Evolutionary conservation across 2,329 filamentous ascomycete genomes (phyloP).

Genomic region (Lasiodiplodia hormozganensis): DNA sequence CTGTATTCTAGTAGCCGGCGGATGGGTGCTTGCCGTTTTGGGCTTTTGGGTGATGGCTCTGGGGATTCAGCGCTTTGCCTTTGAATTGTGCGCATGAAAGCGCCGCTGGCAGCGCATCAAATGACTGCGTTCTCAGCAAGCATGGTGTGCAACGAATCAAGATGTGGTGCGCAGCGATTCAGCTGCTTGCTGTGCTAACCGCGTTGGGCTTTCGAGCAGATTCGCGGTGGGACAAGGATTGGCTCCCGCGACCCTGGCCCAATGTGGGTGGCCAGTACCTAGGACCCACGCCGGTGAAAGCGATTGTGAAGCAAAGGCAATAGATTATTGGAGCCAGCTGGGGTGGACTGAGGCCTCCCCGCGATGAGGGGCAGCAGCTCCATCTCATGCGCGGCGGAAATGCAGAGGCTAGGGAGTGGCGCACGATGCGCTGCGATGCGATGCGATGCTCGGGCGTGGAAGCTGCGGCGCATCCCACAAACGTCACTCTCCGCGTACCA

Average conservation of each 20-base stretch:
- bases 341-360: not conserved
- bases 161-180: conserved; percentile 4
- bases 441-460: conserved; percentile 10
- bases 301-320: not conserved
- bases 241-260: not conserved
- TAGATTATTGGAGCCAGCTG: not conserved
- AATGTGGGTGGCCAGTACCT: not conserved
- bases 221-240: conserved; percentile 18
- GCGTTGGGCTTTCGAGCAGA: conserved; percentile 9
- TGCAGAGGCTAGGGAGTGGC: not conserved
- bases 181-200: not conserved
- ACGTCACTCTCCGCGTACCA: conserved; percentile 23
- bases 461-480: conserved; percentile 23
- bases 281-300: not conserved
- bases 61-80: conserved; percentile 3
- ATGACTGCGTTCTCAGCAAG: conserved; percentile 17
- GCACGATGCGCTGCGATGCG: conserved; percentile 15
- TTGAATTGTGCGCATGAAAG: conserved; percentile 9
- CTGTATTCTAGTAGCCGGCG: conserved; percentile 30
- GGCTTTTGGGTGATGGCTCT: conserved; percentile 19
- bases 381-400: not conserved
- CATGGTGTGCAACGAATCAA: conserved; percentile 4
- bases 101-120: conserved; percentile 19
- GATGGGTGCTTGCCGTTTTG: conserved; percentile 24
- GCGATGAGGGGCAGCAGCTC: not conserved